Evolutionary conservation across 768 basidiomycete species (phyloP), one percentile per base, ranked within the genome.

Genomic region (Trametes maxima): DNA sequence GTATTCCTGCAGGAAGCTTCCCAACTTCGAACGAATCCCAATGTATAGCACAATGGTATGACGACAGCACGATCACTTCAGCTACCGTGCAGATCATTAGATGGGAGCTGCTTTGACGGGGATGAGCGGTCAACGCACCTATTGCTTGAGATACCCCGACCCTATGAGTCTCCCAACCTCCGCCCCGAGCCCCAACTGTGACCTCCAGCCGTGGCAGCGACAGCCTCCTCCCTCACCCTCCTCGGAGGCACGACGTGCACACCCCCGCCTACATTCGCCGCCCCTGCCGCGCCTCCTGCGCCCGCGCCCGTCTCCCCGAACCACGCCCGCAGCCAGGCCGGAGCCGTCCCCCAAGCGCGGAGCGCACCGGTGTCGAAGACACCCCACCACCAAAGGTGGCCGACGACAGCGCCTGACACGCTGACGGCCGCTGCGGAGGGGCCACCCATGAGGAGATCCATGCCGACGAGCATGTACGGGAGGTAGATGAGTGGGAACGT

Each of bases 381-480:
- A 24, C 76, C 69, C 86, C 86, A 90, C 86, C 88, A 92, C 89
- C 91, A 94, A 10, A 83, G 70, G 70, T 95, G 92, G 0, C 93
- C 93, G 2, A 87, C 82, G 35, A 91, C 79, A 36, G 89, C 81
- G 8, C 94, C 94, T 0, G 87, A 86, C 49, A 92, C 70, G 24
- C 81, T 76, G 25, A 77, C 68, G 7, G 84, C 82, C 4, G 86
- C 89, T 3, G 80, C 82, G 1, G 60, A 40, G 0, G 86, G 82
- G 3, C 89, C 89, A 12, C 75, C 85, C 60, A 80, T 79, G 67
- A 94, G 69, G 48, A 90, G 70, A 72, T 95, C 94, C 68, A 95
- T 74, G 37, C 59, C 84, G 53, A 95, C 81, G 69, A 95, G 79
- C 40, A 84, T 78, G 69, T 87, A 93, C 0, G 94, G 90, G 60